Evolutionary conservation across 106 monocot species (phyloP), one percentile per base, ranked within the genome.

Genomic region (Platanthera zijinensis): DNA sequence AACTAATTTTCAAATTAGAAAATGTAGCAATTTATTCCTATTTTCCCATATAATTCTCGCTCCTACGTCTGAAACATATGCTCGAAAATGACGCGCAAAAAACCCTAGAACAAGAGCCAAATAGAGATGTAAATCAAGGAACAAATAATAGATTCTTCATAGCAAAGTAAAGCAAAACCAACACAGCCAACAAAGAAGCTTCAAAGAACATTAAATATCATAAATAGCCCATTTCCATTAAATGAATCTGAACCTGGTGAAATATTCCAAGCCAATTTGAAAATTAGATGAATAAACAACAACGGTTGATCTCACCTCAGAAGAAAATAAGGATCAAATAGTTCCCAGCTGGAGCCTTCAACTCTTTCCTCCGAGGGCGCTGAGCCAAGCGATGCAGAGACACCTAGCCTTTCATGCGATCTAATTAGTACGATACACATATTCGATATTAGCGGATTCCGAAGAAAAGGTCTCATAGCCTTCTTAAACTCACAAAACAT

Each of bases 251-350:
- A 66, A 66, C 28, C 9, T 66, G 30, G 30, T 17, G 30, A 22
- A 66, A 66, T 3, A 66, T 66, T 66, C 66, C 66, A 66, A 66
- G 30, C 19, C 5, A 62, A 21, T 61, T 4, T n/a, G 1, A 22
- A 66, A 66, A 28, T 11, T 15, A 45, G 47, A 45, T 48, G 45
- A 11, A 71, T n/a, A 25, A 79, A 72, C n/a, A 71, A 54, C 46
- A 76, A 15, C 49, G 72, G 19, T 78, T 56, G 28, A 12, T 73
- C 6, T 86, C 74, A 89, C 73, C 83, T 84, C 12, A 96, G 71
- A 81, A 96, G 96, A 83, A 90, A 96, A 86, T 93, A 93, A 52
- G 96, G 96, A 80, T 89, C 80, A 82, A 96, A 96, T 59, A 72
- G 84, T 80, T 82, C 77, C 85, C 80, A 78, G 15, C 53, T 48